Conservation (phyloP, 1,284 basidiomycete species). For the Kwoniella shivajii region DNA sequence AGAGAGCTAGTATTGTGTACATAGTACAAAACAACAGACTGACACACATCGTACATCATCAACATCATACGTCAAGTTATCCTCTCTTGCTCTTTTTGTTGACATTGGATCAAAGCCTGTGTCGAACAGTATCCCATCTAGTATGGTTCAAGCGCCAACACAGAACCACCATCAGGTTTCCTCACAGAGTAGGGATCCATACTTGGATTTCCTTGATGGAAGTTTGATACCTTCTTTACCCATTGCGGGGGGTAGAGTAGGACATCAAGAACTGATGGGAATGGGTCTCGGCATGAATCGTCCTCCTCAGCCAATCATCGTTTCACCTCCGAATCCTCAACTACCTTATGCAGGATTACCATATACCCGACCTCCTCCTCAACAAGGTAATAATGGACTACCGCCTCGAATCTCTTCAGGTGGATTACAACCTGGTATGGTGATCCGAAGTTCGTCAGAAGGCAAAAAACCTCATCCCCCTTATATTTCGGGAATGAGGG, state of each 20-base stretch:
- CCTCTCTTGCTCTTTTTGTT: no score
- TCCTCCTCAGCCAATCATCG: background rate
- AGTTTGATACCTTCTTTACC: conserved; percentile 28
- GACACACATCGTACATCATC: background rate
- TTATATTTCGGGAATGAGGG: background rate
- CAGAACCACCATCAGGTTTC: no score
- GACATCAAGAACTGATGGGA: conserved; percentile 27
- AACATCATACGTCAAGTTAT: background rate
- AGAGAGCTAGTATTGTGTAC: background rate
- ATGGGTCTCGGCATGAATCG: background rate
- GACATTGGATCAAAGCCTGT: no score
- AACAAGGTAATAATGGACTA: background rate
- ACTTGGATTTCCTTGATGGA: background rate
- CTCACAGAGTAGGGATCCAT: background rate
- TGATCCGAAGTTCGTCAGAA: background rate
- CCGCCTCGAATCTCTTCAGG: background rate
- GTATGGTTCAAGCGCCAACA: no score
- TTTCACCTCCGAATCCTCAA: background rate
- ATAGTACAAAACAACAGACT: no score
- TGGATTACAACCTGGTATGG: background rate
- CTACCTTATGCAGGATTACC: background rate
- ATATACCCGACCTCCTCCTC: background rate
- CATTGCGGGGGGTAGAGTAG: conserved; percentile 12
- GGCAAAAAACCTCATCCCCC: background rate
- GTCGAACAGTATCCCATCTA: no score